phyloP scores from a whole-genome alignment of 805 yeast genomes.

The Lachancea mirantina region DNA sequence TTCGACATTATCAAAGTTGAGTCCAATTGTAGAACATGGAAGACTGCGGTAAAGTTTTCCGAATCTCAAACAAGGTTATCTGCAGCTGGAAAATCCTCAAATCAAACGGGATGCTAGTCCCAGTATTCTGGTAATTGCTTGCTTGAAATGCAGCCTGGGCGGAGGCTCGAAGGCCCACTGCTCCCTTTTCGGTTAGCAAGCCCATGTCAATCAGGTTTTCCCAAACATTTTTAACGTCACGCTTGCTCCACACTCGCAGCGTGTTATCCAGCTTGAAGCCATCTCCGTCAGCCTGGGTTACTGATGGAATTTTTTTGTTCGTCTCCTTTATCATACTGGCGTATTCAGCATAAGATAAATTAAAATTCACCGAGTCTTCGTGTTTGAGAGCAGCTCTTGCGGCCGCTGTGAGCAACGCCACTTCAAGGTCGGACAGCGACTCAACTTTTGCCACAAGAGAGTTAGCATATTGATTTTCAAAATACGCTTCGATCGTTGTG shows the following conservation, averaged over 20 bases:
- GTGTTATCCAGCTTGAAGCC: constrained; percentile 30
- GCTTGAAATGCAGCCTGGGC: constrained; percentile 34
- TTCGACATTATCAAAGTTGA: constrained; percentile 21
- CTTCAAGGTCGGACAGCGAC: constrained; percentile 62
- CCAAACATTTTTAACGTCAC: constrained; percentile 65
- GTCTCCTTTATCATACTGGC: constrained; percentile 41
- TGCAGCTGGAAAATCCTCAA: constrained; percentile 46
- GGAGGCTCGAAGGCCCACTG: constrained; percentile 37
- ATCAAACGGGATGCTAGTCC: constrained; percentile 33
- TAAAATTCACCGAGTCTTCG: constrained; percentile 63
- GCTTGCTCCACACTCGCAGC: constrained; percentile 52
- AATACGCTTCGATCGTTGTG: constrained; percentile 20
- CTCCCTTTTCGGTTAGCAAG: constrained; percentile 42
- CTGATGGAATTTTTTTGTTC: constrained; percentile 34
- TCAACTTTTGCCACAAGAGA: constrained; percentile 22
- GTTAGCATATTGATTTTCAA: constrained; percentile 23
- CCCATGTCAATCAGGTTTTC: constrained; percentile 54
- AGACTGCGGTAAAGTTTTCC: constrained; percentile 27
- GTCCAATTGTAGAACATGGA: constrained; percentile 30
- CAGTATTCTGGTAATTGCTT: constrained; percentile 35
- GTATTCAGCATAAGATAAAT: constrained; percentile 73
- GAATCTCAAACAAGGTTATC: constrained; percentile 44
- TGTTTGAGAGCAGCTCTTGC: constrained; percentile 61
- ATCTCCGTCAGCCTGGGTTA: constrained; percentile 22
- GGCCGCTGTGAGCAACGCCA: constrained; percentile 63